phyloP scores from a whole-genome alignment of 208 protist species.

The Trypanosomatidae sp. region DNA sequence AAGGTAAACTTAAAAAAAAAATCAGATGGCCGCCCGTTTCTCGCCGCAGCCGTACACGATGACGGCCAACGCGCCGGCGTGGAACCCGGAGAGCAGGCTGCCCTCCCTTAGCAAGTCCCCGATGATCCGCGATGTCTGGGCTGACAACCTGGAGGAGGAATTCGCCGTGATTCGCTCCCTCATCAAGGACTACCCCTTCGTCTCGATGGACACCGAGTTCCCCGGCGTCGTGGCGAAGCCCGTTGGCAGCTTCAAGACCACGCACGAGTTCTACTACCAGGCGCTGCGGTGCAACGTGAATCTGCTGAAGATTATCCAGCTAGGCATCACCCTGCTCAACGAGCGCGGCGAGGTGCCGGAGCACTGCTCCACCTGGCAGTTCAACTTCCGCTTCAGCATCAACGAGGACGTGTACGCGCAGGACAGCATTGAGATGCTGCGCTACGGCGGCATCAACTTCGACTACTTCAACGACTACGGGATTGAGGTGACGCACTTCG shows the following conservation, averaged over 20 bases:
- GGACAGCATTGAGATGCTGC: constrained; percentile 97
- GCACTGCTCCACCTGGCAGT: constrained; percentile 98
- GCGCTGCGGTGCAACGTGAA: constrained; percentile 98
- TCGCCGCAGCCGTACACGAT: constrained; percentile 20
- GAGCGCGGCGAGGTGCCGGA: constrained; percentile 96
- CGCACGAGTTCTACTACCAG: constrained; percentile 97
- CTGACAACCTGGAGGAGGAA: constrained; percentile 96
- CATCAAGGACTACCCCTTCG: constrained; percentile 96
- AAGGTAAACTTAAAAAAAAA: too few species aligned
- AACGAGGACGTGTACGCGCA: constrained; percentile 97
- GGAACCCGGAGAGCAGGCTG: constrained; percentile 28
- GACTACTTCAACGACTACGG: constrained; percentile 93
- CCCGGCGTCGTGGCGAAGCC: constrained; percentile 98
- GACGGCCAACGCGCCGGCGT: constrained; percentile 27
- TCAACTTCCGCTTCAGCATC: constrained; percentile 99
- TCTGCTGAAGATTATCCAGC: constrained; percentile 99
- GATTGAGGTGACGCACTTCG: constrained; percentile 97
- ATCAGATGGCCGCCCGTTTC: too few species aligned
- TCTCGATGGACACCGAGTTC: constrained; percentile 99
- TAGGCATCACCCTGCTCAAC: constrained; percentile 98
- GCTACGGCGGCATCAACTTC: constrained; percentile 97
- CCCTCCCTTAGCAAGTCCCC: constrained; percentile 85
- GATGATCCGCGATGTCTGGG: constrained; percentile 97
- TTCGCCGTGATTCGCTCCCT: constrained; percentile 95
- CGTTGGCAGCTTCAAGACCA: constrained; percentile 94